Evolutionary conservation across 2,329 filamentous ascomycete species (phyloP), one percentile per base, ranked within the genome.

Genomic region (Gnomoniopsis sp.): DNA sequence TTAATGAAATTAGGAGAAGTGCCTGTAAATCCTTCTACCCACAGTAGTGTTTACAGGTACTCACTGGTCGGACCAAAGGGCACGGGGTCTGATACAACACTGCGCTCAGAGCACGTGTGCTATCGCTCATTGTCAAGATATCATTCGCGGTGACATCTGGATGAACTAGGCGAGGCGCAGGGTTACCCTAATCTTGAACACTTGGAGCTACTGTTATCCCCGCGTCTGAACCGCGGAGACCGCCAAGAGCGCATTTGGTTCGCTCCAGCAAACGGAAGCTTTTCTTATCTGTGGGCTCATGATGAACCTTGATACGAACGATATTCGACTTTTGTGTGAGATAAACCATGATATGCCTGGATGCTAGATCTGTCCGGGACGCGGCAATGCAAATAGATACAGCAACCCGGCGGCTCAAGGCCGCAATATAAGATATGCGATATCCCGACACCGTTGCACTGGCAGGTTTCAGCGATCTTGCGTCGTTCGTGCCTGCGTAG

Each of bases 241-340:
- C 12, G 43, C 43, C 38, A 43, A 43, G 38, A 11, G 38, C n/a
- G 38, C 38, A 43, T 21, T 4, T 19, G 43, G 43, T 46, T 46
- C n/a, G 21, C 43, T 19, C 43, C 43, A n/a, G 36, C 7, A 21
- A 46, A 11, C 19, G 10, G 21, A 22, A 46, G 43, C 21, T 46
- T 46, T 57, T 36, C 54, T 57, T 52, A 57, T 57, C 55, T 51
- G 19, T 26, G 48, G 48, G n/a, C 26, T 49, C 41, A 47, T 34
- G 36, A 38, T 26, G 6, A 47, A 50, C 38, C 23, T 30, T 57
- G 48, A 57, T 57, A 57, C 8, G 48, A 22, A 8, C 6, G n/a
- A 11, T 17, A 22, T 19, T 30, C 23, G 33, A 41, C 41, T 51
- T 46, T 41, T 47, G 26, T 30, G 23, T 38, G 43, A 46, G 47